Conservation (phyloP, 148 eudicot genomes). For the Camellia granthamiana region DNA sequence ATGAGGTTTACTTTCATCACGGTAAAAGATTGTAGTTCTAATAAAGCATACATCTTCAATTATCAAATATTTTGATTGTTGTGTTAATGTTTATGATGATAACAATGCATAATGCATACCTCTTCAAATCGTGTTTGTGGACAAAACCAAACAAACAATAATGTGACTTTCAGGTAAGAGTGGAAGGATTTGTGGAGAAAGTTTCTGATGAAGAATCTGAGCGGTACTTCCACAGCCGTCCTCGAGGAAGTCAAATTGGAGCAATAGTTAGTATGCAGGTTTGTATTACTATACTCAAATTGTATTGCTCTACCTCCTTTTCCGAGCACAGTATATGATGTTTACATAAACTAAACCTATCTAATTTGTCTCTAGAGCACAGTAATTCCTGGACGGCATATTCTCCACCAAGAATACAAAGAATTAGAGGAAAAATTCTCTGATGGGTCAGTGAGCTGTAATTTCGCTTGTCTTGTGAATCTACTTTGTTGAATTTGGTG, state of each 20-base stretch:
- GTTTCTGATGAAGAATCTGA: constrained; percentile 83
- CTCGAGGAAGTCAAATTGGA: constrained; percentile 95
- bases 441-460: constrained; percentile 57
- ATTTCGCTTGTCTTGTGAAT: neutral
- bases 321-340: neutral
- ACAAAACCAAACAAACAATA: neutral
- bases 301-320: neutral
- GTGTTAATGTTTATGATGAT: neutral
- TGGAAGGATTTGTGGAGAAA: constrained; percentile 75
- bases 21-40: neutral
- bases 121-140: neutral
- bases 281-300: neutral
- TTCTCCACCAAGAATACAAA: constrained; percentile 66
- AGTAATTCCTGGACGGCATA: constrained; percentile 65
- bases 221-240: constrained; percentile 86
- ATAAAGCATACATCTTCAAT: constrained; percentile 2
- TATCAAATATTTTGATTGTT: neutral
- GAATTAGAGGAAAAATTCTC: constrained; percentile 71
- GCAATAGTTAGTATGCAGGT: constrained; percentile 95
- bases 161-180: constrained; percentile 57
- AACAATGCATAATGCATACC: neutral
- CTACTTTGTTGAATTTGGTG: neutral
- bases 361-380: constrained; percentile 55
- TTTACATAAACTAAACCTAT: neutral
- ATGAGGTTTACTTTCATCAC: no score